Evolutionary conservation across 306 rosid species (phyloP), one percentile per base, ranked within the genome.

Genomic region (Glycine soja): DNA sequence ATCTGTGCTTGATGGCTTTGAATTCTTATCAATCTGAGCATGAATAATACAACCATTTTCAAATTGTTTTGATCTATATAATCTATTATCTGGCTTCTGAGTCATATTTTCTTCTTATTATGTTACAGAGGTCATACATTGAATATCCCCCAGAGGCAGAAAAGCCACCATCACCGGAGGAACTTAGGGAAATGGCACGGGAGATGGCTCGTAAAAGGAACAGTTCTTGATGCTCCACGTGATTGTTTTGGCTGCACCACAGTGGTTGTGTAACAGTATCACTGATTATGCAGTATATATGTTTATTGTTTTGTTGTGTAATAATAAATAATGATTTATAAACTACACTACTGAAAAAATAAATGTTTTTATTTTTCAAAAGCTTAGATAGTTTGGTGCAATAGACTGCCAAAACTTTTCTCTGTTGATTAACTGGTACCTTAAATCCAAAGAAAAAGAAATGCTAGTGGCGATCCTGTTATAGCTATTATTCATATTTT

Each of bases 81-180:
- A 16, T 59, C 1, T 81, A 9, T 42, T 24, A 16, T 73, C 10
- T 59, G 40, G 7, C 24, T 46, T 19, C 40, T 76, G 9, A 62
- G 19, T 50, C 45, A 53, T 54, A 38, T 57, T 58, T 42, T 67
- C 11, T 68, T 85, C 9, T 87, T 74, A 10, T 69, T 19, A 19
- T 19, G 15, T 70, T 66, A 2, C 86, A 90, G 97, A 86, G 67
- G 62, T 87, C 93, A 12, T 94, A 94, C 72, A 14, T 92, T 40
- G 97, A 88, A 24, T 92, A 92, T 84, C 98, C 98, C 5, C 87
- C 88, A 0, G 94, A 92, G 72, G 91, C 84, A 71, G 88, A 84
- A 0, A 88, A 90, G 88, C 98, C 97, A 52, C 97, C 92, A 0
- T 87, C 98, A 3, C 97, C 97, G 0, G 98, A 92, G 83, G 94